Base-by-base conservation (phyloP, 176 grass and related monocot genomes). In the Zizania latifolia region DNA sequence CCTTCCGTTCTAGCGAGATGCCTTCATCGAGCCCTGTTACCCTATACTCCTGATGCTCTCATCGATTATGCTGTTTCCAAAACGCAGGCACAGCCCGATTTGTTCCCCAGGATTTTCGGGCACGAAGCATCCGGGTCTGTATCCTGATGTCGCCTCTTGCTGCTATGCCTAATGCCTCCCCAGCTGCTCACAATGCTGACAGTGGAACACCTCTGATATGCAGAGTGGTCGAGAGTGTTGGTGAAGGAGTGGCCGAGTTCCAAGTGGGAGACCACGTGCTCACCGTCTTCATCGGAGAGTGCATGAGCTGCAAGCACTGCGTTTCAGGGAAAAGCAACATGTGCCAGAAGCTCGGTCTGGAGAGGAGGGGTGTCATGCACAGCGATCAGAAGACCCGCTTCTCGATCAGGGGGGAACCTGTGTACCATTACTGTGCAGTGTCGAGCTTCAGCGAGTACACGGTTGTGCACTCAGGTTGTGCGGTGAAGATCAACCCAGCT, bases 371-470 rank as follows among this genome's bases (percentile, higher is more conserved):
- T 8, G 84, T 97, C 65, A 97, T 97, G 88, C 94, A 97, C 84
- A 89, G 59, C 13, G 94, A 97, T 65, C 88, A 93, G 74, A 93
- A 39, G 74, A 97, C 94, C 62, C 88, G 94, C 32, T 97, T 97
- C 71, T 82, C 81, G 0, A 58, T 89, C 56, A 82, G 86, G 50
- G 90, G 94, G 60, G 81, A 77, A 62, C 84, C 91, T 3, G 78
- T 76, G 46, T 97, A 87, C 58, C 88, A 97, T 64, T 97, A 97
- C 38, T 93, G 88, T 46, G 90, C 94, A 13, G 94, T 97, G 27
- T 97, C 94, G 21, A 97, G 94, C 84, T 97, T 93, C 68, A 93
- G 91, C n/a, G 94, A 97, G 74, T 97, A 97, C 78, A 81, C 84
- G 7, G 88, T 97, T 44, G 94, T 97, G 19, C 88, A 97, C 60